Conservation (phyloP, 306 rosid species). For the Prunus mongolica region DNA sequence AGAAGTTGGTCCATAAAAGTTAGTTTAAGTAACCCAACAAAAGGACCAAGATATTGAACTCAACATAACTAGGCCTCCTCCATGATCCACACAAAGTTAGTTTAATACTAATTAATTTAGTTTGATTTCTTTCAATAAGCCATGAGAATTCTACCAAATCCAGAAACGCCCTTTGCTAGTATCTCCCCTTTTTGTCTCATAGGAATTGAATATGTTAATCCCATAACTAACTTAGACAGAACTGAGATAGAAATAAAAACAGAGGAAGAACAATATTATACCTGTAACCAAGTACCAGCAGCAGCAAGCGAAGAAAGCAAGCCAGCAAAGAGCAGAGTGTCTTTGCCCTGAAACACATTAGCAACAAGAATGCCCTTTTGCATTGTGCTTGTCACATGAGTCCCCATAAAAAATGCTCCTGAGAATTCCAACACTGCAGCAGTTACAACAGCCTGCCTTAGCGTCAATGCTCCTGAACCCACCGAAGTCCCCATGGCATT, state of each 20-base stretch:
- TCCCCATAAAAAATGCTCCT: constrained; percentile 85
- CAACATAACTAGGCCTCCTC: not conserved
- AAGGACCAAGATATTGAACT: not conserved
- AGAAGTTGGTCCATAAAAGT: not conserved
- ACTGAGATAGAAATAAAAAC: not conserved
- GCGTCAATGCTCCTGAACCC: constrained; percentile 86
- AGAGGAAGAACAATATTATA: constrained; percentile 9
- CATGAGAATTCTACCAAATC: not conserved
- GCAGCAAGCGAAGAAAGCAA: constrained; percentile 93
- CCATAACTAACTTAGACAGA: not conserved
- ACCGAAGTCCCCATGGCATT: constrained; percentile 99
- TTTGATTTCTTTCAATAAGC: not conserved
- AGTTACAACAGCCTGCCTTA: constrained; percentile 76
- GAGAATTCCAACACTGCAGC: constrained; percentile 91
- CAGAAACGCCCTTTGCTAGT: not conserved
- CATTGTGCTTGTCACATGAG: constrained; percentile 91
- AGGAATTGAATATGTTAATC: not conserved
- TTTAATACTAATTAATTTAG: not conserved
- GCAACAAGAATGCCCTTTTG: constrained; percentile 90
- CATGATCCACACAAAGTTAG: too few species aligned
- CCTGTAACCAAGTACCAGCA: constrained; percentile 99
- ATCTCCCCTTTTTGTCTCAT: not conserved
- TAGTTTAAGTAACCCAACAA: not conserved
- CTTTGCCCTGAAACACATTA: constrained; percentile 71
- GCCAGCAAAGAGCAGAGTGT: constrained; percentile 68